Evolutionary conservation across 2,329 filamentous ascomycete genomes (phyloP).

Genomic region (Monilinia aucupariae): DNA sequence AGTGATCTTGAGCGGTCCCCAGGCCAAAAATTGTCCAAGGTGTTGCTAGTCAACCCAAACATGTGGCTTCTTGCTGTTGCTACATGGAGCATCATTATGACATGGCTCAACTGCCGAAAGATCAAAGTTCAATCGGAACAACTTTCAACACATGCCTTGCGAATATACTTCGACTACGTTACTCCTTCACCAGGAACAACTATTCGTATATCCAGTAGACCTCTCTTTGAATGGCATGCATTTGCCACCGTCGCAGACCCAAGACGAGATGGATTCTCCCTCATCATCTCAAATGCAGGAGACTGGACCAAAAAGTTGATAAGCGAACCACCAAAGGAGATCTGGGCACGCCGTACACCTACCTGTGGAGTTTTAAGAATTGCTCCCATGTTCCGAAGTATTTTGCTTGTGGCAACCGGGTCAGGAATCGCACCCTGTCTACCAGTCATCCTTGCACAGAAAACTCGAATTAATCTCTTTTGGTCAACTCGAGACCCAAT

Average conservation of each 20-base stretch:
- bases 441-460: slow-evolving; percentile 28
- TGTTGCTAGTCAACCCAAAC: slow-evolving; percentile 43
- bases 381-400: slow-evolving; percentile 57
- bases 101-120: slow-evolving; percentile 67
- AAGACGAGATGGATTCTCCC: slow-evolving; percentile 51
- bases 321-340: slow-evolving; percentile 50
- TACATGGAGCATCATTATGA: slow-evolving; percentile 61
- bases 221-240: slow-evolving; percentile 66
- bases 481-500: slow-evolving; percentile 37
- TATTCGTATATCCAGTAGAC: slow-evolving; percentile 55
- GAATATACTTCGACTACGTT: slow-evolving; percentile 63
- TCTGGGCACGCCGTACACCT: slow-evolving; percentile 66
- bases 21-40: slow-evolving; percentile 28
- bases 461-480: slow-evolving; percentile 31
- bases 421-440: slow-evolving; percentile 68
- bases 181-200: slow-evolving; percentile 52
- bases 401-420: slow-evolving; percentile 65
- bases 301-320: slow-evolving; percentile 68
- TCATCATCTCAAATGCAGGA: slow-evolving; percentile 66
- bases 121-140: slow-evolving; percentile 59
- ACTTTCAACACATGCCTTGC: slow-evolving; percentile 67
- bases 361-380: slow-evolving; percentile 63
- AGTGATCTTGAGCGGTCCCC: slow-evolving; percentile 41
- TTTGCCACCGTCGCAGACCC: slow-evolving; percentile 68
- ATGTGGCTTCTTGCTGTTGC: slow-evolving; percentile 66